Conservation (phyloP, 2,329 filamentous ascomycete species). For the Aspergillus pseudoglaucus region DNA sequence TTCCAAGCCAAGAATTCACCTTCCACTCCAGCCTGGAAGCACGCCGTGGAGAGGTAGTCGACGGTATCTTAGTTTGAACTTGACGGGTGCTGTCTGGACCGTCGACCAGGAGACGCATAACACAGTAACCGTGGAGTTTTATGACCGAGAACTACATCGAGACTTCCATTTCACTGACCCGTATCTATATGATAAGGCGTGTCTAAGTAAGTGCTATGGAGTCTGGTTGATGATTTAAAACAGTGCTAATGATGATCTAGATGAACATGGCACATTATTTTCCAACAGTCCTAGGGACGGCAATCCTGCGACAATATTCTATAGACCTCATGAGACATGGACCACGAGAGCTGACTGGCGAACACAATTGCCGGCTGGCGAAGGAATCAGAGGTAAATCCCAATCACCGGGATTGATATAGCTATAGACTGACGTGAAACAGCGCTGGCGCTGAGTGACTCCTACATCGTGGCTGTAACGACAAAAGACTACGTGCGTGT, state of each 20-base stretch:
- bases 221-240: neutral
- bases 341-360: slow-evolving; percentile 86
- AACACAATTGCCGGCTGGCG: slow-evolving; percentile 77
- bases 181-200: slow-evolving; percentile 93
- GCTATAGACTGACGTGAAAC: slow-evolving; percentile 2
- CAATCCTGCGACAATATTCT: slow-evolving; percentile 79
- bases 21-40: slow-evolving; percentile 84
- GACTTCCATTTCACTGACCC: slow-evolving; percentile 98
- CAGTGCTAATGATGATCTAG: slow-evolving; percentile 26
- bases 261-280: slow-evolving; percentile 78
- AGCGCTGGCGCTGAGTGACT: slow-evolving; percentile 84
- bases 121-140: slow-evolving; percentile 95
- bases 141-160: slow-evolving; percentile 83
- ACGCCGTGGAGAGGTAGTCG: slow-evolving; percentile 94
- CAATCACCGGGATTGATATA: too few relatives aligned
- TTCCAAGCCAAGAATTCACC: slow-evolving; percentile 65
- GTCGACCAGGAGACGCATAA: slow-evolving; percentile 90
- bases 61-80: slow-evolving; percentile 86
- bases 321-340: slow-evolving; percentile 95
- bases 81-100: slow-evolving; percentile 94
- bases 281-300: slow-evolving; percentile 65
- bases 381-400: slow-evolving; percentile 58
- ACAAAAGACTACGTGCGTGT: slow-evolving; percentile 82
- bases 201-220: slow-evolving; percentile 53
- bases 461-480: slow-evolving; percentile 84